A percentile compares a stretch with the other conserved stretches of the same genome.
These are phyloP conservation scores for Apiospora saccharicola DNA, from an alignment of 2,329 filamentous ascomycete genomes.

Conservation along the genomic window DNA sequence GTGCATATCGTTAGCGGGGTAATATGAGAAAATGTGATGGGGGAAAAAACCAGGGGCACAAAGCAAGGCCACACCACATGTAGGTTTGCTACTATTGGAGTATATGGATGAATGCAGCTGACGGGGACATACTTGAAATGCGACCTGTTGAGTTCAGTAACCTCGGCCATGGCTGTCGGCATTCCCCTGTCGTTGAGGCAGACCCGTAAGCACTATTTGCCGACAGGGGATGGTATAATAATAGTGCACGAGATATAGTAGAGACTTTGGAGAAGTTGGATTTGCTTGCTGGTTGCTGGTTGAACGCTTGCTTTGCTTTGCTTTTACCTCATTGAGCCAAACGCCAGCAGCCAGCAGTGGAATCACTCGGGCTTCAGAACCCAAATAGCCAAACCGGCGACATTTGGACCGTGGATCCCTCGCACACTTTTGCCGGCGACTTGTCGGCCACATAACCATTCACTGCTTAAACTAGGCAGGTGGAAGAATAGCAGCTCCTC, in stretches of 20 bases:
- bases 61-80: no score
- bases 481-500: not conserved
- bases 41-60: not conserved
- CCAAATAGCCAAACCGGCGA: slow-evolving; percentile 1
- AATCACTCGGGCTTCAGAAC: slow-evolving; percentile 9
- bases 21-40: not conserved
- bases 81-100: slow-evolving; percentile 21
- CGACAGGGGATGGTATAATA: not conserved
- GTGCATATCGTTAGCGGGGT: slow-evolving; percentile 2
- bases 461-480: not conserved
- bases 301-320: not conserved
- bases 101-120: not conserved
- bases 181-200: not conserved
- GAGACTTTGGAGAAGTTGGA: not conserved
- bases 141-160: slow-evolving; percentile 26
- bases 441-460: not conserved
- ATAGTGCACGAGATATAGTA: not conserved
- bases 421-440: slow-evolving; percentile 18
- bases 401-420: slow-evolving; percentile 15
- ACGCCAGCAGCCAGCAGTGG: not conserved
- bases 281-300: not conserved
- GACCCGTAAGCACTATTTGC: slow-evolving; percentile 6
- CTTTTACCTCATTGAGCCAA: not conserved
- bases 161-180: slow-evolving; percentile 13
- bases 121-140: slow-evolving; percentile 28